Evolutionary conservation across 495 filamentous ascomycete species (phyloP), one percentile per base, ranked within the genome.

Genomic region (Neurospora sp.): DNA sequence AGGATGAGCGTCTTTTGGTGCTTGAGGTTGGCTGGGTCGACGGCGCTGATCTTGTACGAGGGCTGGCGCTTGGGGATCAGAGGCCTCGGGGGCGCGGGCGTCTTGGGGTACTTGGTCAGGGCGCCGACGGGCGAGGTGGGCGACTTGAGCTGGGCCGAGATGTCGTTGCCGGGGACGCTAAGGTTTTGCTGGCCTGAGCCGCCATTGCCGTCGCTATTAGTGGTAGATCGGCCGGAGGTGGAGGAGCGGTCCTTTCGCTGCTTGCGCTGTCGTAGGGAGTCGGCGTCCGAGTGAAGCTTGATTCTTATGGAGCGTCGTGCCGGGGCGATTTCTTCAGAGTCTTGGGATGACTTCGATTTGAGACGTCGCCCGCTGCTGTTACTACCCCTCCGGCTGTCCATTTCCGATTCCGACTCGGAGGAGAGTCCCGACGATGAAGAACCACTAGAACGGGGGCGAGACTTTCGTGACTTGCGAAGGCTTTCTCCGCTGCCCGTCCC

Each of bases 1-100:
- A 99, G 86, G 75, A 99, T 95, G 72, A 99, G 81, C 3, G 96
- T 98, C 83, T 99, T 99, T 79, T 94, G 91, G 79, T 82, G 83
- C 74, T 82, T 81, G 74, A 79, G 81, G 80, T 77, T 82, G 53
- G 80, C 81, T 27, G 81, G 80, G 78, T 86, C 82, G 73, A 80
- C 81, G 35, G 74, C 10, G 27, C 69, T 74, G 75, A 85, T 80
- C 61, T 89, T 86, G 80, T 96, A 97, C 14, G 93, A 97, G 48
- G 93, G 92, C 77, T 95, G 89, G 48, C 93, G 91, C 42, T 88
- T 88, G 6, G 96, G 94, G 71, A 98, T 91, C 61, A 98, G 85
- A 9, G 96, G 96, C 48, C 94, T 88, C 12, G 96, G 96, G 18
- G 96, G 95, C 12, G 91, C 90, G 10, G 93, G 94, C 44, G 91